Base-by-base conservation (phyloP, 768 basidiomycete species). In the Rhodotorula taiwanensis region DNA sequence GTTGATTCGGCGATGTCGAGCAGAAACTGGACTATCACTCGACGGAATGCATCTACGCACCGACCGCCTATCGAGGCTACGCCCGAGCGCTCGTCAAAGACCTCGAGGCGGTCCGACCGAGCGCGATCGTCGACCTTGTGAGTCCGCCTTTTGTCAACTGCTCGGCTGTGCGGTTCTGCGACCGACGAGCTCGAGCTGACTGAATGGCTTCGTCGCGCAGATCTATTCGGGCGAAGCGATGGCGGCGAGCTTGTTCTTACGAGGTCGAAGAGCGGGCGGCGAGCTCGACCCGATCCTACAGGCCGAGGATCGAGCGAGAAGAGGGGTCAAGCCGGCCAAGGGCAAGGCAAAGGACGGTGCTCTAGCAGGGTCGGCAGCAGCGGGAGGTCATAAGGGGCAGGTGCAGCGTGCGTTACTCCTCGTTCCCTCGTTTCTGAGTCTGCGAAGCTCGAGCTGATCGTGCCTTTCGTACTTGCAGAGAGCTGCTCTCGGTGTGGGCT, bases 11-110 rank as follows among this genome's bases (percentile, higher is more conserved):
- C 5, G 18, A 16, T 58, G 18, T 45, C 6, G 9, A 16, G 25
- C 59, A 94, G 80, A 95, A 97, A 76, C 81, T 99, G 27, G 93
- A 97, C 74, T 99, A 99, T 76, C 97, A 95, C 77, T 97, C 93
- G 4, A 99, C 94, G 13, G 95, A 99, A 74, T 99, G 95, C 75
- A 97, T 98, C 70, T 99, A 99, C 76, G 93, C 92, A 7, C 94
- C 95, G 14, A 95, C 97, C 74, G 95, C 95, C 8, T 99, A 99
- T 75, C 87, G 95, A 13, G 95, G 95, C 0, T 93, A 98, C 74
- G 92, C 95, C 2, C 82, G 95, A 52, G 84, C 83, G 0, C 94
- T 98, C 71, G 82, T 99, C 43, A 99, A 99, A 76, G 90, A 95
- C 67, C 80, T 98, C 20, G 95, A 99, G 78, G 89, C 87, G 0